Evolutionary conservation across 495 filamentous ascomycete species (phyloP).

Genomic region (Penicillium daleae): DNA sequence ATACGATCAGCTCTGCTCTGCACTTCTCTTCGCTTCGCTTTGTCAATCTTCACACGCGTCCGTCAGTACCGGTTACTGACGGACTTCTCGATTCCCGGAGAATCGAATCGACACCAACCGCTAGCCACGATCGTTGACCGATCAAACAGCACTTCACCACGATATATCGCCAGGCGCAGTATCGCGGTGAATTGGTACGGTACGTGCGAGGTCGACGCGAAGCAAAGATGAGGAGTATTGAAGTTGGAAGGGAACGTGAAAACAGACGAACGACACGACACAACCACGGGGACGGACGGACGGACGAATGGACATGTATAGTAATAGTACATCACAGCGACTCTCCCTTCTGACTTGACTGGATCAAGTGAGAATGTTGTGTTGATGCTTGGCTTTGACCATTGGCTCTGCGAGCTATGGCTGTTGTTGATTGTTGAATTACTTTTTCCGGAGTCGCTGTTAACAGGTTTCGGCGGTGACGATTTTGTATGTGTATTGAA

Average conservation of each 20-base stretch:
- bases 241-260: not conserved
- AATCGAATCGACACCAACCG: not conserved
- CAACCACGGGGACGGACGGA: not conserved
- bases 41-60: not conserved
- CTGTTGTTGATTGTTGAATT: not conserved
- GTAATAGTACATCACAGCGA: not conserved
- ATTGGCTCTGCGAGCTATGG: not conserved
- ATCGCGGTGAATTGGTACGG: not conserved
- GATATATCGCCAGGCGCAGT: not conserved
- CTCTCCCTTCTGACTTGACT: not conserved
- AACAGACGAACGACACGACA: not conserved
- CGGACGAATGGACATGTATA: constrained; percentile 8
- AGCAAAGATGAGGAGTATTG: not conserved
- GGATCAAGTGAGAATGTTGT: not conserved
- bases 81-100: not conserved
- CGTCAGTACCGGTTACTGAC: not conserved
- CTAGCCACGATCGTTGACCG: not conserved
- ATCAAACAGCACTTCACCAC: not conserved
- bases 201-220: not conserved
- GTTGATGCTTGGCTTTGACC: not conserved
- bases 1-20: not conserved
- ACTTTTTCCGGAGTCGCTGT: not conserved
- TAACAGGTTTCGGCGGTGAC: not conserved
- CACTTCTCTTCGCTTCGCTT: not conserved
- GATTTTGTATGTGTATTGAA: not conserved